Base-by-base conservation (phyloP, 257 asterid genomes). In the Avicennia marina region DNA sequence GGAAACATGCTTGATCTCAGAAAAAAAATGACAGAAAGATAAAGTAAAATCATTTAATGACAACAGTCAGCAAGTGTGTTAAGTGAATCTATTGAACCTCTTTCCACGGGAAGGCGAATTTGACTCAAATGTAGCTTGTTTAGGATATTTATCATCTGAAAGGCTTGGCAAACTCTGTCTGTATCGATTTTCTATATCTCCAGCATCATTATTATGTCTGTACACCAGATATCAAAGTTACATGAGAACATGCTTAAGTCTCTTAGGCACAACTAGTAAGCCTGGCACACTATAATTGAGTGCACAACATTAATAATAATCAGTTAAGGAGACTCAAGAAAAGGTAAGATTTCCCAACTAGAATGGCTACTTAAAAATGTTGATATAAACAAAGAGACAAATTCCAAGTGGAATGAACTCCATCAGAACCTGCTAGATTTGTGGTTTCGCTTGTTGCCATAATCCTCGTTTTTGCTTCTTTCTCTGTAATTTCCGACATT, bases 401-500 rank as follows among this genome's bases (percentile, higher is more conserved):
- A 46, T 51, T 49, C 46, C 25, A 48, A 65, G 49, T 34, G 25
- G 50, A 64, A 34, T 17, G 4, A 55, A 44, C 26, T 45, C 56
- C 12, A 60, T 44, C 41, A 38, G 26, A 45, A 81, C 87, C 87
- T 77, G 84, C 73, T 75, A 67, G 72, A 75, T 65, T 72, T 72
- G 24, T 66, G 67, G 70, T 58, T 62, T 53, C 78, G 50, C 41
- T 75, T 64, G 58, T 18, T 71, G 64, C 72, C 69, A 64, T 76
- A 60, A 65, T 77, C 80, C 58, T 72, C 88, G 42, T 69, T 58
- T 40, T 65, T 69, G 40, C 68, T 71, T 64, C 76, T 72, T 66
- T 81, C 78, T 69, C 70, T 73, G 54, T 64, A 47, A 53, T 51
- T 18, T 60, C 80, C 74, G 5, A 17, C 55, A 67, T 49, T 41